These are phyloP conservation scores for Ophiognomonia clavigignenti-juglandacearum DNA, from an alignment of 2,329 filamentous ascomycete genomes.

Conservation along the genomic window DNA sequence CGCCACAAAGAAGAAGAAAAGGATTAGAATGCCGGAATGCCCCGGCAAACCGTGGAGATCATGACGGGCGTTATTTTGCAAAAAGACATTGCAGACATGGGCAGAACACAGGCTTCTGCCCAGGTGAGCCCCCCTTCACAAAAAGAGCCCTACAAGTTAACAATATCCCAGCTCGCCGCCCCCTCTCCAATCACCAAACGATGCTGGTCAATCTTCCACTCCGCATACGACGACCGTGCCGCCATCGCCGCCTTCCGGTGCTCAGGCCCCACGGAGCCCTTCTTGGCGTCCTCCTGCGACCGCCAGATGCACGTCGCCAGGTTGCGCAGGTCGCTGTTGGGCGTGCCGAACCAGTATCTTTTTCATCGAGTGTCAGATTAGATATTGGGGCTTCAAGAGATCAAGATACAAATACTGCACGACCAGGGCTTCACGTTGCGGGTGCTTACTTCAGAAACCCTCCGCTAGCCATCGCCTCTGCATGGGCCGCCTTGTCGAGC, in stretches of 20 bases:
- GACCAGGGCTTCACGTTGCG: not conserved
- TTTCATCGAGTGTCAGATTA: constrained; percentile 16
- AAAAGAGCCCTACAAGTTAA: constrained; percentile 20
- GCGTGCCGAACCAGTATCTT: constrained; percentile 85
- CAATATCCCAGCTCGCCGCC: constrained; percentile 20
- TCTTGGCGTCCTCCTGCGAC: constrained; percentile 52
- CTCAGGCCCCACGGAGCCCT: constrained; percentile 55
- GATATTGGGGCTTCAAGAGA: not conserved
- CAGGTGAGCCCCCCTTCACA: too few species aligned
- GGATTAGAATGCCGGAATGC: too few species aligned
- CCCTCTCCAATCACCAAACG: constrained; percentile 63
- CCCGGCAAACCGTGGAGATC: too few species aligned
- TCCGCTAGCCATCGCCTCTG: constrained; percentile 72
- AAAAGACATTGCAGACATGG: too few species aligned
- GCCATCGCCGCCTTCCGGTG: constrained; percentile 62
- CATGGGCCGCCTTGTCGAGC: constrained; percentile 74
- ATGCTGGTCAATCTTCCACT: constrained; percentile 67
- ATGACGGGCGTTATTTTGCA: too few species aligned
- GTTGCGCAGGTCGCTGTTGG: constrained; percentile 67
- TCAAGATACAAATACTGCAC: not conserved
- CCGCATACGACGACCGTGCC: constrained; percentile 58
- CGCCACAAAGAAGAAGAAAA: too few species aligned
- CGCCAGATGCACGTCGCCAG: constrained; percentile 75
- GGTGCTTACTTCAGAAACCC: constrained; percentile 69
- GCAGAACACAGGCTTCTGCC: too few species aligned